These are phyloP conservation scores for Phytophthora sansomeana DNA, from an alignment of 352 stramenopile species.

Conservation along the genomic window DNA sequence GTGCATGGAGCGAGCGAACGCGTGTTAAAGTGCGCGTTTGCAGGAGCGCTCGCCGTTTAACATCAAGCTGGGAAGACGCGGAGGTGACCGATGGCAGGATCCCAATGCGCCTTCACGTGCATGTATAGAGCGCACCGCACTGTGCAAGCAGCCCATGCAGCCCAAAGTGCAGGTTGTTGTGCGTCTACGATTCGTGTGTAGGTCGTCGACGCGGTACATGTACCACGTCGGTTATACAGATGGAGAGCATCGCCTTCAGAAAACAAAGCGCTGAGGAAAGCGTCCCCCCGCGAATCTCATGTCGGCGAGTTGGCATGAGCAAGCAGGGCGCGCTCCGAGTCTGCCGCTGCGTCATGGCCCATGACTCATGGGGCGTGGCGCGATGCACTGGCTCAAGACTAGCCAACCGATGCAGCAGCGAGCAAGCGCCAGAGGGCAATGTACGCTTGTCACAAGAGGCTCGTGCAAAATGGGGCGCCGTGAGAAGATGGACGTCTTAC, in stretches of 20 bases:
- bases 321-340: constrained; percentile 7
- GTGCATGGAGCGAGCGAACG: constrained; percentile 14
- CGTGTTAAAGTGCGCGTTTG: not conserved
- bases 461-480: constrained; percentile 8
- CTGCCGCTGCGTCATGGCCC: constrained; percentile 16
- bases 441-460: constrained; percentile 9
- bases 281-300: constrained; percentile 19
- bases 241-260: constrained; percentile 38
- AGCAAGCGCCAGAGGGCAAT: not conserved
- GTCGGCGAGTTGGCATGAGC: constrained; percentile 13
- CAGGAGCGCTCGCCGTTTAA: constrained; percentile 11
- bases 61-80: not conserved
- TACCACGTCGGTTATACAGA: constrained; percentile 21
- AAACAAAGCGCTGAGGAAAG: constrained; percentile 42
- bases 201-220: constrained; percentile 19
- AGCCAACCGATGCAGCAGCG: not conserved
- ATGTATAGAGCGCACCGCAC: not conserved
- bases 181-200: not conserved
- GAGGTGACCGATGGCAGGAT: too few species aligned
- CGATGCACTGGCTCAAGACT: constrained; percentile 5
- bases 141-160: not conserved
- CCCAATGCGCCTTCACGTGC: too few species aligned
- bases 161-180: constrained; percentile 1
- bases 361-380: not conserved
- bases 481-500: constrained; percentile 13